phyloP scores from a whole-genome alignment of 2,329 filamentous ascomycete genomes.

The Cercospora canescens region DNA sequence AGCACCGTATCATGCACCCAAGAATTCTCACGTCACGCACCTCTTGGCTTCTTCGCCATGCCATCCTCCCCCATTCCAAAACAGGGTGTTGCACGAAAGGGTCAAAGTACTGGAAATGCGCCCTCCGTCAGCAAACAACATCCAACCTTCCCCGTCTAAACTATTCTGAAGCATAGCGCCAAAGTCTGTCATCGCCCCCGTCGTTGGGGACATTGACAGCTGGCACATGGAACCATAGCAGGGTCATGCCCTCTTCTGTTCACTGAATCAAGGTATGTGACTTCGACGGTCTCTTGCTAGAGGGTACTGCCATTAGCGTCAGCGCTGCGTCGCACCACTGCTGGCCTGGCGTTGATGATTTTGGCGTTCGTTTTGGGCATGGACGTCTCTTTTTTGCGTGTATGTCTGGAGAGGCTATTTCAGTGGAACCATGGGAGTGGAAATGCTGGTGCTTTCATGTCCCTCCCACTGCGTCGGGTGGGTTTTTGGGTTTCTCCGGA shows the following conservation, averaged over 20 bases:
- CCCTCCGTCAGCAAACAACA: no score
- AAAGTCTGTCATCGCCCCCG: neutral
- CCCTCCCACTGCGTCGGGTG: neutral
- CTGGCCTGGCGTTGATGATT: neutral
- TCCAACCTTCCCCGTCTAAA: neutral
- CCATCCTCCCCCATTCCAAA: no score
- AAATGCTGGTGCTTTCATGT: neutral
- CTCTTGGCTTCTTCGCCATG: neutral
- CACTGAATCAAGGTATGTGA: slow-evolving; percentile 9
- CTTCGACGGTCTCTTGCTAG: slow-evolving; percentile 9
- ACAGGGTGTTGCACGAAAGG: no score
- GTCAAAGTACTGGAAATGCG: no score
- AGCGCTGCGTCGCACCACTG: neutral
- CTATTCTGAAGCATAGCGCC: slow-evolving; percentile 3
- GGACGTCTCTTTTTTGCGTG: neutral
- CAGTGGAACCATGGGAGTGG: neutral
- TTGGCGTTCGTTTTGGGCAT: no score
- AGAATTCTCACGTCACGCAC: neutral
- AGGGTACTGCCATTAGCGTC: slow-evolving; percentile 8
- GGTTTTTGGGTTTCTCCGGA: neutral
- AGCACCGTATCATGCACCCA: neutral
- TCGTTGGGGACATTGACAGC: neutral
- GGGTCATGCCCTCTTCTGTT: neutral
- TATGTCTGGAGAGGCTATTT: neutral
- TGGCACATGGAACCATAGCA: neutral